A percentile compares a stretch with the other conserved stretches of the same genome.
Evolutionary conservation across 139 green algal species (phyloP).

Genomic region (Auxenochlorella protothecoides): DNA sequence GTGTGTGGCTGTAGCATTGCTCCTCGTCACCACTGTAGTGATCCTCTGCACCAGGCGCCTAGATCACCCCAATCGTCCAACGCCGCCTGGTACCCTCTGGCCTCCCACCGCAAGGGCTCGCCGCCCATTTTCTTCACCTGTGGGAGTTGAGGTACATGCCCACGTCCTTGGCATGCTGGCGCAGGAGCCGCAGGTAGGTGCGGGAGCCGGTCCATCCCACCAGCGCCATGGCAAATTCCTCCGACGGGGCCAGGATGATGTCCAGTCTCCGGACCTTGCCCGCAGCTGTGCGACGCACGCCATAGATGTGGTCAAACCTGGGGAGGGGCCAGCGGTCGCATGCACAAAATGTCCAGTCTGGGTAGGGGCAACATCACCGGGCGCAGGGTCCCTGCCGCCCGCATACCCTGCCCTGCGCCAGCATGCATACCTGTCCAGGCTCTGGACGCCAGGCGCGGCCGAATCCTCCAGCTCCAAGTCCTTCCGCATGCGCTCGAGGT

Average conservation of each 20-base stretch:
- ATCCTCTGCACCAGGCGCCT: not conserved
- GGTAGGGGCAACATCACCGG: too few relatives aligned
- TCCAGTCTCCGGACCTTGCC: slow-evolving; percentile 29
- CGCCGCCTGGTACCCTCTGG: not conserved
- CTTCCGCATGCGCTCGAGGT: slow-evolving; percentile 12
- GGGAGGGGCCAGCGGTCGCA: not conserved
- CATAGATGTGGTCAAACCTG: slow-evolving; percentile 38
- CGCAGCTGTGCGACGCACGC: slow-evolving; percentile 12
- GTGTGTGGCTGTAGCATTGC: too few relatives aligned
- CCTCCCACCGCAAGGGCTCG: too few relatives aligned
- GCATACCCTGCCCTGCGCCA: not conserved
- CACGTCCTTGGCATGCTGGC: slow-evolving; percentile 9
- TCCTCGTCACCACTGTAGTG: too few relatives aligned
- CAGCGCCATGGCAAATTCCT: slow-evolving; percentile 21
- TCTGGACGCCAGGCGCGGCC: not conserved
- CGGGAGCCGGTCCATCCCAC: slow-evolving; percentile 24
- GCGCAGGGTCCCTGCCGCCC: too few relatives aligned
- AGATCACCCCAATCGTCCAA: not conserved
- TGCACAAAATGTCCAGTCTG: not conserved
- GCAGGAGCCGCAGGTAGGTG: slow-evolving; percentile 26
- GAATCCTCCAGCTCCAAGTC: not conserved
- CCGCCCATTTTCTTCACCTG: slow-evolving; percentile 4
- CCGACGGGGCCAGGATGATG: slow-evolving; percentile 22
- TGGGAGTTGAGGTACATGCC: slow-evolving; percentile 32
- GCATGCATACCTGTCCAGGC: slow-evolving; percentile 6